A percentile compares a stretch with the other conserved stretches of the same genome.
These are phyloP conservation scores for Paramecium sexaurelia DNA, from an alignment of 73 alveolate species.

Conservation along the genomic window DNA sequence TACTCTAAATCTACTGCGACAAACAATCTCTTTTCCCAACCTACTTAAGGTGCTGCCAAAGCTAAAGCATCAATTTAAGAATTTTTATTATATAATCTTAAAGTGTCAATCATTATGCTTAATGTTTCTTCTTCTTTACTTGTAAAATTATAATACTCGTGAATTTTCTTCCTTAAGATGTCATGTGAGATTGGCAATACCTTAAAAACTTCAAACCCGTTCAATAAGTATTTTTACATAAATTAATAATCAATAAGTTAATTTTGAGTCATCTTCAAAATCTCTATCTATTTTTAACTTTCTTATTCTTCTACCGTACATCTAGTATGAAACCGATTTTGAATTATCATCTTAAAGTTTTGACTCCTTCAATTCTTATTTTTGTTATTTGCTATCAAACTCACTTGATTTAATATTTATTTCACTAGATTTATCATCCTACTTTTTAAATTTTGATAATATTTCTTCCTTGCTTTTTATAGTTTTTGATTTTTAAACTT, in stretches of 20 bases:
- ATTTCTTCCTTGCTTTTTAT: not conserved
- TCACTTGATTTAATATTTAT: not conserved
- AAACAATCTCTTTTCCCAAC: slow-evolving; percentile 19
- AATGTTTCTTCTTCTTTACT: not conserved
- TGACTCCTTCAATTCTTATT: not conserved
- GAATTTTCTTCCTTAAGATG: not conserved
- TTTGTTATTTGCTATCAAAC: not conserved
- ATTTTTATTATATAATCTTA: not conserved
- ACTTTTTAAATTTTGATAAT: not conserved
- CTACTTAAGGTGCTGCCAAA: slow-evolving; percentile 21
- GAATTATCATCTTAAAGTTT: not conserved
- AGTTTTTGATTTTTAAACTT: not conserved
- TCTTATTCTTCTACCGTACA: not conserved
- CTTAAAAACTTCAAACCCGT: not conserved
- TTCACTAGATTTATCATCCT: not conserved
- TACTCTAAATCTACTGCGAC: not conserved
- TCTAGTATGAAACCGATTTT: not conserved
- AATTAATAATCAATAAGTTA: not conserved
- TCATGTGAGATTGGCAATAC: not conserved
- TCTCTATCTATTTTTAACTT: not conserved
- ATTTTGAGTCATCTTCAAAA: not conserved
- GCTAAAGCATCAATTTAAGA: not conserved
- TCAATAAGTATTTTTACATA: slow-evolving; percentile 7
- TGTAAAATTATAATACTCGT: not conserved
- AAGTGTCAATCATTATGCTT: not conserved